These are phyloP conservation scores for Harrya chromipes DNA, from an alignment of 768 basidiomycete genomes.

Conservation along the genomic window DNA sequence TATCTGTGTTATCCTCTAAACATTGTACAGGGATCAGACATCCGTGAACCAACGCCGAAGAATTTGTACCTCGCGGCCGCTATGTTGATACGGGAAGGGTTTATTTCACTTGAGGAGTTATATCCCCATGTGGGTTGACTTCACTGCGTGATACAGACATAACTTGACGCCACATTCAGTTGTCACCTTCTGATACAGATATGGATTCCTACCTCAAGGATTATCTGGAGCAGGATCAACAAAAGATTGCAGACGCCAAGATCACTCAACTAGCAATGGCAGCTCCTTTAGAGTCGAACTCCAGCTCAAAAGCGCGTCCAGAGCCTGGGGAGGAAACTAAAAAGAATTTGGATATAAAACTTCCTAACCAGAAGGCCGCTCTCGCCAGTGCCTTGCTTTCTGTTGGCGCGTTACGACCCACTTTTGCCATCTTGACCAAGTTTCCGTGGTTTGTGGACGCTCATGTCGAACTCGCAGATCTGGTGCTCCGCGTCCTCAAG, in stretches of 20 bases:
- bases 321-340: slow-evolving; percentile 38
- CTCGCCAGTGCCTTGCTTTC: slow-evolving; percentile 79
- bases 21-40: slow-evolving; percentile 47
- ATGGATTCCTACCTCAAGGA: slow-evolving; percentile 68
- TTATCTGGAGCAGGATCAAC: slow-evolving; percentile 59
- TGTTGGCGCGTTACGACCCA: slow-evolving; percentile 78
- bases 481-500: slow-evolving; percentile 74
- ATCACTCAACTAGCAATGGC: slow-evolving; percentile 81
- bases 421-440: slow-evolving; percentile 73
- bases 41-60: slow-evolving; percentile 59
- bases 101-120: slow-evolving; percentile 82
- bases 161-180: slow-evolving; percentile 37
- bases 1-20: slow-evolving; percentile 13
- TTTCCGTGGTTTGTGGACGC: slow-evolving; percentile 85
- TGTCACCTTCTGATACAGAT: slow-evolving; percentile 71
- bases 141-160: neutral
- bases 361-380: slow-evolving; percentile 74
- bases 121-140: slow-evolving; percentile 77
- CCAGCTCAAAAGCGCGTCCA: slow-evolving; percentile 39
- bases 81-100: slow-evolving; percentile 84
- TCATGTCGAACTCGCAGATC: slow-evolving; percentile 80
- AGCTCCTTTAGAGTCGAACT: slow-evolving; percentile 65
- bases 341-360: slow-evolving; percentile 37
- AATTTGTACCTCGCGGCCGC: slow-evolving; percentile 81
- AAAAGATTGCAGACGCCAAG: slow-evolving; percentile 66